Percentiles rank a stretch among this genome's conserved stretches.
These are phyloP conservation scores for Ascochyta rabiei DNA, from an alignment of 2,329 filamentous ascomycete genomes.

Conservation along the genomic window DNA sequence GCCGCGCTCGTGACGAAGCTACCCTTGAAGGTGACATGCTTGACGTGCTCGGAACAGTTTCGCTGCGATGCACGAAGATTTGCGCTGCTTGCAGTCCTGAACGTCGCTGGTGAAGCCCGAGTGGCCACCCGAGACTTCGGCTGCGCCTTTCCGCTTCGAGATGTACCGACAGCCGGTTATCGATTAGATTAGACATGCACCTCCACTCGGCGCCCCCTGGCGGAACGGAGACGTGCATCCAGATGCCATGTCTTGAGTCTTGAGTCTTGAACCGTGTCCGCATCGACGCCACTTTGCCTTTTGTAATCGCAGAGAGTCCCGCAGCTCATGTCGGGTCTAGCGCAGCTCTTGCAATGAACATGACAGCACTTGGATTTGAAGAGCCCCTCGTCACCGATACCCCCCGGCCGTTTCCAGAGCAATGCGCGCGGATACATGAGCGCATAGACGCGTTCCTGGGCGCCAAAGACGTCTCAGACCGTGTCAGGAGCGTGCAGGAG, in stretches of 20 bases:
- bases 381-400: conserved; percentile 48
- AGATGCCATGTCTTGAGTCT: conserved; percentile 29
- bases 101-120: conserved; percentile 9
- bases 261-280: conserved; percentile 28
- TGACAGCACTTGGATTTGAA: conserved; percentile 30
- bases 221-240: conserved; percentile 27
- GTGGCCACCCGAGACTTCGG: conserved; percentile 17
- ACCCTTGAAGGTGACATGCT: background rate
- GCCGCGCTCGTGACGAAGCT: conserved; percentile 10
- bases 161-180: conserved; percentile 21
- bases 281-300: conserved; percentile 24
- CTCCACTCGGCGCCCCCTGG: conserved; percentile 24
- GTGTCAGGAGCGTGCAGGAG: conserved; percentile 69
- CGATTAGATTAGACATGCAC: conserved; percentile 20
- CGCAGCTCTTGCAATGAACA: conserved; percentile 46
- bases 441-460: conserved; percentile 71
- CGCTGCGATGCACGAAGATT: background rate
- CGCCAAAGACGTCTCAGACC: conserved; percentile 61
- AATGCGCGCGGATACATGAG: conserved; percentile 60
- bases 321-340: conserved; percentile 44
- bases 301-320: conserved; percentile 21
- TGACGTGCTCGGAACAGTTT: background rate
- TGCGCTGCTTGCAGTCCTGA: background rate
- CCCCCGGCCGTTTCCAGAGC: conserved; percentile 55
- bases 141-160: conserved; percentile 21